Conservation (phyloP, 2,329 filamentous ascomycete genomes). For the Chrysosporium queenslandicum region DNA sequence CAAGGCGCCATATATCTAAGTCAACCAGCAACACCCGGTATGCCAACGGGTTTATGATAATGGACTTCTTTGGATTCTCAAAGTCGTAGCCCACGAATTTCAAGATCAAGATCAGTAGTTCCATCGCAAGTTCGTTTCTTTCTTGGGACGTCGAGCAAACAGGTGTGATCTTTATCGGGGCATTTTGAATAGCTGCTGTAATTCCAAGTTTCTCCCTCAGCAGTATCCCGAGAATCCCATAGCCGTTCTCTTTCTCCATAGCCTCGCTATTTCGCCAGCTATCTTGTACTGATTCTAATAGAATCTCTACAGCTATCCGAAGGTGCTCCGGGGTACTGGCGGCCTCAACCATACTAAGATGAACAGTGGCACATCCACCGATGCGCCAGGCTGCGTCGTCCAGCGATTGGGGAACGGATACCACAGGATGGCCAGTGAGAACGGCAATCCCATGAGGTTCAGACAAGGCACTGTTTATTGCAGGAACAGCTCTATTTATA, state of each 20-base stretch:
- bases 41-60: slow-evolving; percentile 90
- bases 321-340: slow-evolving; percentile 61
- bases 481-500: slow-evolving; percentile 78
- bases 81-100: slow-evolving; percentile 83
- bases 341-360: slow-evolving; percentile 72
- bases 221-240: slow-evolving; percentile 74
- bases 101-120: slow-evolving; percentile 66
- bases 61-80: slow-evolving; percentile 68
- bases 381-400: slow-evolving; percentile 90
- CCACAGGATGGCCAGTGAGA: slow-evolving; percentile 71
- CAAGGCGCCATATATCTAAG: slow-evolving; percentile 82
- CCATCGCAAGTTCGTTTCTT: slow-evolving; percentile 43
- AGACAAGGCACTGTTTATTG: slow-evolving; percentile 78
- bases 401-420: slow-evolving; percentile 69
- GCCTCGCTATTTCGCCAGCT: slow-evolving; percentile 98
- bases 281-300: slow-evolving; percentile 75
- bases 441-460: slow-evolving; percentile 71
- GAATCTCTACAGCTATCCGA: slow-evolving; percentile 66
- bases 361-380: slow-evolving; percentile 79
- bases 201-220: slow-evolving; percentile 64
- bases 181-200: slow-evolving; percentile 20
- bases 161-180: slow-evolving; percentile 38
- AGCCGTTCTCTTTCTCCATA: slow-evolving; percentile 93
- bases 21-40: slow-evolving; percentile 89
- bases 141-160: slow-evolving; percentile 35